Evolutionary conservation across 768 basidiomycete species (phyloP).

Genomic region (Lactifluus piperatus): DNA sequence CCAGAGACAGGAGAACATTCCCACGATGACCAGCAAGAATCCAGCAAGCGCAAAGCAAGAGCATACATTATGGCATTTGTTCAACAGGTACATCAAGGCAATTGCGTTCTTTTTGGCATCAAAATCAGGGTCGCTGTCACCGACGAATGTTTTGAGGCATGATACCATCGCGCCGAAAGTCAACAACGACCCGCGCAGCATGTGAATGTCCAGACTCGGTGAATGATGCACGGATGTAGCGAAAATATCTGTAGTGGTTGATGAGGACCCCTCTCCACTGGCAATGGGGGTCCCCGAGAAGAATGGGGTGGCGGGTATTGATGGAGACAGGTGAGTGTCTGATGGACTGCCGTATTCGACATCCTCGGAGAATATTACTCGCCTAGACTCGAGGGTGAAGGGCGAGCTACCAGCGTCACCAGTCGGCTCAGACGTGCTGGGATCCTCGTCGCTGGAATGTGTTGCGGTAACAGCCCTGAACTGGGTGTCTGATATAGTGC

Average conservation of each 20-base stretch:
- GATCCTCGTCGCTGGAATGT: not conserved
- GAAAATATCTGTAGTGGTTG: not conserved
- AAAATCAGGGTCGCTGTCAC: not conserved
- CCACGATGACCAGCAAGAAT: not conserved
- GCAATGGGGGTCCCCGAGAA: not conserved
- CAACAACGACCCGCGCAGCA: constrained; percentile 1
- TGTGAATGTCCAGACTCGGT: not conserved
- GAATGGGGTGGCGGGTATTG: not conserved
- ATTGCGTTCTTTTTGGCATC: not conserved
- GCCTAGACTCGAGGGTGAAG: constrained; percentile 1
- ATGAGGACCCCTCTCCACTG: not conserved
- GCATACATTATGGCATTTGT: constrained; percentile 4
- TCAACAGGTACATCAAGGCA: not conserved
- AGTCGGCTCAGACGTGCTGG: not conserved
- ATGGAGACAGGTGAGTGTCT: not conserved
- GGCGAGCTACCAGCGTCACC: not conserved
- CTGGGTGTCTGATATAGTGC: not conserved
- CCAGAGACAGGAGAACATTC: constrained; percentile 7
- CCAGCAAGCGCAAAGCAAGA: constrained; percentile 4
- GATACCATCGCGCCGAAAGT: not conserved
- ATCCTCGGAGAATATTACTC: not conserved
- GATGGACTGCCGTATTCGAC: not conserved
- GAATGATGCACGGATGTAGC: not conserved
- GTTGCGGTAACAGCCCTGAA: not conserved
- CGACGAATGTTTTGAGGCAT: not conserved